Conservation (phyloP, 257 asterid genomes). For the Fraxinus anomala region DNA sequence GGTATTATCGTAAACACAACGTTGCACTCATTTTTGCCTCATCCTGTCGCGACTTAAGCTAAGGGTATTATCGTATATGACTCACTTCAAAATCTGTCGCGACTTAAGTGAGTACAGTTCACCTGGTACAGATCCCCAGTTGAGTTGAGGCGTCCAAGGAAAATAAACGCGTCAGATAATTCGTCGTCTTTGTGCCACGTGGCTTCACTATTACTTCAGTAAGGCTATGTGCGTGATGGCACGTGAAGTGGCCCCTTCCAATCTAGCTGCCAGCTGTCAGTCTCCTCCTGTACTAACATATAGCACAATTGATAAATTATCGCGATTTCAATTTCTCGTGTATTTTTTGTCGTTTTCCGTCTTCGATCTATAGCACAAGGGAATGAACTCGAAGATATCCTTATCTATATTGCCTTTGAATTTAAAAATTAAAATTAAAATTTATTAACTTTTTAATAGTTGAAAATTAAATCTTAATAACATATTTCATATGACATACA, state of each 20-base stretch:
- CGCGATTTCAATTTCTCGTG: conserved; percentile 27
- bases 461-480: no score
- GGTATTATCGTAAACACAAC: conserved; percentile 29
- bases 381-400: neutral
- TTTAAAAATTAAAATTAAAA: no score
- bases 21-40: no score
- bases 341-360: conserved; percentile 26
- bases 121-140: conserved; percentile 47
- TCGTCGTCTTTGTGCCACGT: conserved; percentile 30
- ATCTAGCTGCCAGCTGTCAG: conserved; percentile 45
- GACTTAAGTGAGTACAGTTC: conserved; percentile 22
- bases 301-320: conserved; percentile 29
- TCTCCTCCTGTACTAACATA: neutral
- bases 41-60: neutral
- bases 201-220: neutral
- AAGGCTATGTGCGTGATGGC: conserved; percentile 28
- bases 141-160: conserved; percentile 34
- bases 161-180: conserved; percentile 30
- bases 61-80: conserved; percentile 29
- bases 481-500: no score
- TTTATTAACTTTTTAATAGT: no score
- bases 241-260: conserved; percentile 59
- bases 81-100: neutral
- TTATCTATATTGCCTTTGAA: neutral
- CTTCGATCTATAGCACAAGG: neutral